Evolutionary conservation across 2,329 filamentous ascomycete genomes (phyloP).

Genomic region (Phaeosphaeriaceae sp.): DNA sequence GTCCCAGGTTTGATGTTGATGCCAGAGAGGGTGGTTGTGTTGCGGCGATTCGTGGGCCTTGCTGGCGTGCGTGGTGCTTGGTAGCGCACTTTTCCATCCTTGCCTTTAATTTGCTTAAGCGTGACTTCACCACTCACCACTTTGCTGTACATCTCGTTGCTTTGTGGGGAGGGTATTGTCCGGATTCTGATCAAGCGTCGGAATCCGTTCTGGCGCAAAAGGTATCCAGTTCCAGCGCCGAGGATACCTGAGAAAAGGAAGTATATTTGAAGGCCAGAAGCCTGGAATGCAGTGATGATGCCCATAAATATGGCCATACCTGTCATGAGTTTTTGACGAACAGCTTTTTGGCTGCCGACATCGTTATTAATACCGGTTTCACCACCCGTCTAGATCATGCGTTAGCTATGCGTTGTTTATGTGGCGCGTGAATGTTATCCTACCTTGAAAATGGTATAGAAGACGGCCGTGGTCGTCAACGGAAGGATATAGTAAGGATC

Average conservation of each 20-base stretch:
- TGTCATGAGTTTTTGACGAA: constrained; percentile 52
- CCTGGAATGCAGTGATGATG: constrained; percentile 61
- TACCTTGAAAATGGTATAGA: constrained; percentile 67
- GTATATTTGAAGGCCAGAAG: constrained; percentile 67
- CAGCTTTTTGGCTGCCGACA: constrained; percentile 22
- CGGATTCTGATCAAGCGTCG: constrained; percentile 48
- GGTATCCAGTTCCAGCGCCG: constrained; percentile 47
- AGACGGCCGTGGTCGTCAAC: constrained; percentile 60
- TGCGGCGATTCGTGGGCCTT: constrained; percentile 17
- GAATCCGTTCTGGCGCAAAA: constrained; percentile 47
- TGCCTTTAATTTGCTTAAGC: constrained; percentile 27
- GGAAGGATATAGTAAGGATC: constrained; percentile 85
- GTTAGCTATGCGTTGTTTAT: constrained; percentile 18
- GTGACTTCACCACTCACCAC: constrained; percentile 35
- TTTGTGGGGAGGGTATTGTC: constrained; percentile 27
- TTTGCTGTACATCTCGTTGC: constrained; percentile 34
- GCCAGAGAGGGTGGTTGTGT: constrained; percentile 16
- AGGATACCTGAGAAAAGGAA: constrained; percentile 59
- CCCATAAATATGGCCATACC: constrained; percentile 62
- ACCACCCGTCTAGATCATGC: constrained; percentile 52
- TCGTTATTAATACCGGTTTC: constrained; percentile 52
- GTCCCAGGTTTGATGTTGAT: constrained; percentile 36
- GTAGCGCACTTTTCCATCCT: constrained; percentile 37
- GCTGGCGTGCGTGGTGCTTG: constrained; percentile 25
- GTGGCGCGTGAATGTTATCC: constrained; percentile 30